phyloP scores from a whole-genome alignment of 1,284 basidiomycete species.

The Irpex rosettiformis region DNA sequence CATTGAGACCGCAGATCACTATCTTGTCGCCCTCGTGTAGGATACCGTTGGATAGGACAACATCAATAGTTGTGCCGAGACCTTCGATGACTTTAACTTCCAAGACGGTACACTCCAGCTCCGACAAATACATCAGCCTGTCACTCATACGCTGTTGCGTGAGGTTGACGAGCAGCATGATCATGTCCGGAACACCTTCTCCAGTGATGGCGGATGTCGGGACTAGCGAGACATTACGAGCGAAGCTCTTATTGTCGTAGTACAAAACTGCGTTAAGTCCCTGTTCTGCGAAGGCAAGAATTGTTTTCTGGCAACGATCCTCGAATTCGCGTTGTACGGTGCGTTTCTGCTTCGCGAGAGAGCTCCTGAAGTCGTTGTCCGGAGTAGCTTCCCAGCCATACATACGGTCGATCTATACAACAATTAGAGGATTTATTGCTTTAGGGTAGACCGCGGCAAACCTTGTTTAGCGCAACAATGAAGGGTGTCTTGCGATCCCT shows the following conservation, averaged over 20 bases:
- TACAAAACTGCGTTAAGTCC: constrained; percentile 95
- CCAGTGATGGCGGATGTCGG: constrained; percentile 98
- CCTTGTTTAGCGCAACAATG: constrained; percentile 99
- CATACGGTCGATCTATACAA: constrained; percentile 88
- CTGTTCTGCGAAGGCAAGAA: constrained; percentile 95
- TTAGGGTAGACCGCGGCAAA: constrained; percentile 21
- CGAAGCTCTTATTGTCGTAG: constrained; percentile 98
- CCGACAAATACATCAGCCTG: constrained; percentile 96
- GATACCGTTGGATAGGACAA: constrained; percentile 94
- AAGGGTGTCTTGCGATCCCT: constrained; percentile 97
- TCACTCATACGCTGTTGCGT: constrained; percentile 99
- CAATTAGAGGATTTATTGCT: background rate
- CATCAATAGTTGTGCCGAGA: constrained; percentile 97
- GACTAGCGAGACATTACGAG: constrained; percentile 92
- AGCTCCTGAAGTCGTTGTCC: constrained; percentile 90
- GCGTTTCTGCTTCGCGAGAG: constrained; percentile 81
- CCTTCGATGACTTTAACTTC: constrained; percentile 99
- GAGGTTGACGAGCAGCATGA: constrained; percentile 95
- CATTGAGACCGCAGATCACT: constrained; percentile 96
- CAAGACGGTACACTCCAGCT: constrained; percentile 98
- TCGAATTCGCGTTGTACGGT: constrained; percentile 92
- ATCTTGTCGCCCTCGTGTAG: constrained; percentile 93
- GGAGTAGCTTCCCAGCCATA: constrained; percentile 94
- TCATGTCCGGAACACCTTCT: constrained; percentile 99
- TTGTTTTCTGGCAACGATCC: constrained; percentile 83